Evolutionary conservation across 1,284 basidiomycete species (phyloP).

Genomic region (Ustilago sp.): DNA sequence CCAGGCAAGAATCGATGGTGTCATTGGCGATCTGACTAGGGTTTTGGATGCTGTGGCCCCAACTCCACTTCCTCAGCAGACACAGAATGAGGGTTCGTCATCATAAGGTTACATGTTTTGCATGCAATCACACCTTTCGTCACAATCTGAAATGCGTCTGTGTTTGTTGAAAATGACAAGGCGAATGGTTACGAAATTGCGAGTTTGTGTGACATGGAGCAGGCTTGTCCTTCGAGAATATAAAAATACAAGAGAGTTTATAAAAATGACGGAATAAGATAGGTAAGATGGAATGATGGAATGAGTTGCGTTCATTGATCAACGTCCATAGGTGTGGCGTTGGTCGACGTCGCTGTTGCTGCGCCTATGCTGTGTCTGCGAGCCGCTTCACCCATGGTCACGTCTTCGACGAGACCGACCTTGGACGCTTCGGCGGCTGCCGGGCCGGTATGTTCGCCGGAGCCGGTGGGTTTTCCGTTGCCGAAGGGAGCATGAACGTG

Average conservation of each 20-base stretch:
- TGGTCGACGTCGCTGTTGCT: neutral
- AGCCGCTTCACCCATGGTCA: slow-evolving; percentile 9
- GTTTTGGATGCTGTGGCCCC: slow-evolving; percentile 17
- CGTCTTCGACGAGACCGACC: slow-evolving; percentile 6
- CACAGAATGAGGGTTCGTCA: neutral
- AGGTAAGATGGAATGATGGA: neutral
- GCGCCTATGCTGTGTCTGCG: neutral
- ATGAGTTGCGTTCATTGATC: slow-evolving; percentile 8
- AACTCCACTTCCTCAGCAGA: neutral
- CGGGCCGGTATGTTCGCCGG: neutral
- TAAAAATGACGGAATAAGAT: neutral
- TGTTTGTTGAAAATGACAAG: neutral
- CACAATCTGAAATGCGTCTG: neutral
- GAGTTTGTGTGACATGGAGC: slow-evolving; percentile 24
- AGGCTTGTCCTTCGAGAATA: slow-evolving; percentile 13
- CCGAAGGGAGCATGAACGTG: neutral
- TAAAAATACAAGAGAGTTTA: slow-evolving; percentile 28
- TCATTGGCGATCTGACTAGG: slow-evolving; percentile 25
- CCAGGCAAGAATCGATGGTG: slow-evolving; percentile 23
- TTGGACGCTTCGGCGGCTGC: neutral
- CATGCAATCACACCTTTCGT: neutral
- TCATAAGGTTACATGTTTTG: slow-evolving; percentile 1
- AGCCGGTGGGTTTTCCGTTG: slow-evolving; percentile 8
- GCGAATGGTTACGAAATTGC: neutral
- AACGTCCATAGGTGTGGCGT: slow-evolving; percentile 25